Conservation (phyloP, 2,329 filamentous ascomycete genomes). For the Celoporthe dispersa region DNA sequence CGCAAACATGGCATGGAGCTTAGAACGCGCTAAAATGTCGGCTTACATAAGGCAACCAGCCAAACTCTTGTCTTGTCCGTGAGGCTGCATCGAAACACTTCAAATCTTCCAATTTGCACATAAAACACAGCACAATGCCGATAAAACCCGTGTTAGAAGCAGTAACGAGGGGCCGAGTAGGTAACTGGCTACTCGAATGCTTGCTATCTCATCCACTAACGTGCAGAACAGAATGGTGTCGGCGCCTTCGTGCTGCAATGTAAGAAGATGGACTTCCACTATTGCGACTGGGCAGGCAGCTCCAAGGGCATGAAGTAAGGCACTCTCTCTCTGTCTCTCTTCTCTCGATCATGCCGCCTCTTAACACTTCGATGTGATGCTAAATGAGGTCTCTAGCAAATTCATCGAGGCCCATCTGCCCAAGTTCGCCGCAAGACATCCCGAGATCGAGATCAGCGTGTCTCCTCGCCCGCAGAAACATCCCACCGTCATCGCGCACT, state of each 20-base stretch:
- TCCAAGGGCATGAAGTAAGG: conserved; percentile 91
- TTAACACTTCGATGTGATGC: conserved; percentile 7
- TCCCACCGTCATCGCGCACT: conserved; percentile 85
- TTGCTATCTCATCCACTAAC: conserved; percentile 22
- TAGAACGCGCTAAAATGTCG: conserved; percentile 18
- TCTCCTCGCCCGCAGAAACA: conserved; percentile 90
- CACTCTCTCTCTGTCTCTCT: not conserved
- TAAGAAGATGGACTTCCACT: conserved; percentile 93
- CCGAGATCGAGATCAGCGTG: conserved; percentile 87
- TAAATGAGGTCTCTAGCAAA: conserved; percentile 53
- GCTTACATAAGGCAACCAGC: conserved; percentile 23
- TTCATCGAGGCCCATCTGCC: conserved; percentile 81
- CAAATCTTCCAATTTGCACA: conserved; percentile 30
- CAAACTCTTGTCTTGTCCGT: conserved; percentile 21
- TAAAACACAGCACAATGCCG: conserved; percentile 52
- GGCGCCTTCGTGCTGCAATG: conserved; percentile 97
- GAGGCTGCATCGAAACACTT: not conserved
- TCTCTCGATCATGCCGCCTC: conserved; percentile 11
- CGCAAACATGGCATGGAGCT: conserved; percentile 17
- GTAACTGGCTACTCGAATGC: conserved; percentile 16
- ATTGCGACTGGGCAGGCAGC: conserved; percentile 94
- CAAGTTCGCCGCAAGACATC: conserved; percentile 79
- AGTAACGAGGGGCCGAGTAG: conserved; percentile 59
- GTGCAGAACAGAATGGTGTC: conserved; percentile 77
- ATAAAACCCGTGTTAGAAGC: conserved; percentile 55